These are phyloP conservation scores for Tillandsia fasciculata DNA, from an alignment of 176 grass and related monocot genomes.

Conservation along the genomic window DNA sequence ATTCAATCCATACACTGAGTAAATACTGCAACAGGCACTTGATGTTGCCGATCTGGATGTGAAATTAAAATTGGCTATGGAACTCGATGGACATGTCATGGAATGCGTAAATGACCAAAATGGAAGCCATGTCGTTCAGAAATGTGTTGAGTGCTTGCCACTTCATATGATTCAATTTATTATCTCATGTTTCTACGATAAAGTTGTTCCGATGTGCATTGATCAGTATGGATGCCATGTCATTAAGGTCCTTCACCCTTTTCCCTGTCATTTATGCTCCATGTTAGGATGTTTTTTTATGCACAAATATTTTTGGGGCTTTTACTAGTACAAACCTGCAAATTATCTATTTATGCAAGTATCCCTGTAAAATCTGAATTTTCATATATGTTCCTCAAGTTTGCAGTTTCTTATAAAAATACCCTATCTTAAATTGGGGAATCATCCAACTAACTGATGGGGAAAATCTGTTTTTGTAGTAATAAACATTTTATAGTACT, in stretches of 20 bases:
- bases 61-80: constrained; percentile 34
- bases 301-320: too few species aligned
- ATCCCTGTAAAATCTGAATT: too few species aligned
- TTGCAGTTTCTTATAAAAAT: too few species aligned
- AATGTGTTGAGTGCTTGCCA: constrained; percentile 49
- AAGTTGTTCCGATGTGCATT: constrained; percentile 21
- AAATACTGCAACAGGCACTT: constrained; percentile 22
- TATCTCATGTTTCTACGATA: constrained; percentile 16
- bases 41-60: constrained; percentile 31
- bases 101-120: constrained; percentile 35
- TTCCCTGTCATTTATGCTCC: neutral
- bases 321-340: too few species aligned
- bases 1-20: neutral
- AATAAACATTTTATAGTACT: too few species aligned
- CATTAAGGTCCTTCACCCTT: constrained; percentile 37
- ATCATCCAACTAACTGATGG: too few species aligned
- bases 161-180: constrained; percentile 27
- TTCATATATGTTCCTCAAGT: too few species aligned
- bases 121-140: constrained; percentile 45
- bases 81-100: constrained; percentile 33
- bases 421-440: too few species aligned
- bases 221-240: constrained; percentile 40
- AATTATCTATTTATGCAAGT: too few species aligned
- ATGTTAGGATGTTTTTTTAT: too few species aligned
- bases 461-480: too few species aligned